A percentile compares a stretch with the other conserved stretches of the same genome.
These are phyloP conservation scores for Medicago truncatula DNA, from an alignment of 306 rosid genomes.

Conservation along the genomic window MtrunA17r5.0-ANR NC_053046.1:42630501-42631000, in stretches of 20 bases:
- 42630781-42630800: constrained; percentile 50
- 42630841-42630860: constrained; percentile 87
- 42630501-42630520: constrained; percentile 94
- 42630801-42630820: constrained; percentile 82
- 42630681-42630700: no score
- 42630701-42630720: no score
- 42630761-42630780: constrained; percentile 4
- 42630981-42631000: constrained; percentile 83
- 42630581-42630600: background rate
- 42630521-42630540: constrained; percentile 98
- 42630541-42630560: constrained; percentile 71
- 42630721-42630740: no score
- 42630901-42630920: constrained; percentile 9
- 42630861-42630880: constrained; percentile 56
- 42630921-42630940: background rate
- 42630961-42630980: constrained; percentile 70
- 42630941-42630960: background rate
- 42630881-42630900: background rate
- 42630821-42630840: constrained; percentile 81
- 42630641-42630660: background rate
- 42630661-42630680: no score
- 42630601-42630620: background rate
- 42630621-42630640: background rate
- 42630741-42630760: no score
- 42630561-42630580: constrained; percentile 28